Evolutionary conservation across 257 asterid genomes (phyloP).

Genomic region (Agastache rugosa): DNA sequence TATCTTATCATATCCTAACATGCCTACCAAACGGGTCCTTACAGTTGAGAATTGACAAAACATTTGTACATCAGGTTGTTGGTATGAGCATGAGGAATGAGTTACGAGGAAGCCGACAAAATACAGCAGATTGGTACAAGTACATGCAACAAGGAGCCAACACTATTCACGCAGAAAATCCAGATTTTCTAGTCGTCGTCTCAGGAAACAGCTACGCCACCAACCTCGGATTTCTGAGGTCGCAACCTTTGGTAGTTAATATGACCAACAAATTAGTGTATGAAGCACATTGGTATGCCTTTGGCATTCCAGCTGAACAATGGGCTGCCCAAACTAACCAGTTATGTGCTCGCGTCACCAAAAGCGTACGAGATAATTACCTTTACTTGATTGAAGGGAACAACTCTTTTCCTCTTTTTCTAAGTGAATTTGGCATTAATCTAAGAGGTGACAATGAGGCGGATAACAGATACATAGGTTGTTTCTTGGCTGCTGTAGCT

Average conservation of each 20-base stretch:
- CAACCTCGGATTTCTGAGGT: slow-evolving; percentile 45
- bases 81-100: slow-evolving; percentile 86
- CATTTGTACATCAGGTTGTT: slow-evolving; percentile 41
- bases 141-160: slow-evolving; percentile 62
- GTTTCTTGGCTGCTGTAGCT: slow-evolving; percentile 56
- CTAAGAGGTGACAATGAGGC: slow-evolving; percentile 51
- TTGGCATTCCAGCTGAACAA: slow-evolving; percentile 25
- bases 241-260: slow-evolving; percentile 38
- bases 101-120: slow-evolving; percentile 59
- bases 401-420: slow-evolving; percentile 52
- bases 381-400: slow-evolving; percentile 41
- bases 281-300: slow-evolving; percentile 76
- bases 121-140: slow-evolving; percentile 56
- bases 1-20: no score
- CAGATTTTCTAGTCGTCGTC: slow-evolving; percentile 57
- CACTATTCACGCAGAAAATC: slow-evolving; percentile 51
- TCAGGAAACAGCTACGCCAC: slow-evolving; percentile 65
- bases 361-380: slow-evolving; percentile 36
- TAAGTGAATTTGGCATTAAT: slow-evolving; percentile 71
- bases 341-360: slow-evolving; percentile 31
- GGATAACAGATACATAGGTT: slow-evolving; percentile 59
- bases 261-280: slow-evolving; percentile 55
- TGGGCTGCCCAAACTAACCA: slow-evolving; percentile 48
- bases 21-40: no score
- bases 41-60: neutral